These are phyloP conservation scores for Wickerhamiella infanticola DNA, from an alignment of 1,139 yeast species.

Conservation along the genomic window DNA sequence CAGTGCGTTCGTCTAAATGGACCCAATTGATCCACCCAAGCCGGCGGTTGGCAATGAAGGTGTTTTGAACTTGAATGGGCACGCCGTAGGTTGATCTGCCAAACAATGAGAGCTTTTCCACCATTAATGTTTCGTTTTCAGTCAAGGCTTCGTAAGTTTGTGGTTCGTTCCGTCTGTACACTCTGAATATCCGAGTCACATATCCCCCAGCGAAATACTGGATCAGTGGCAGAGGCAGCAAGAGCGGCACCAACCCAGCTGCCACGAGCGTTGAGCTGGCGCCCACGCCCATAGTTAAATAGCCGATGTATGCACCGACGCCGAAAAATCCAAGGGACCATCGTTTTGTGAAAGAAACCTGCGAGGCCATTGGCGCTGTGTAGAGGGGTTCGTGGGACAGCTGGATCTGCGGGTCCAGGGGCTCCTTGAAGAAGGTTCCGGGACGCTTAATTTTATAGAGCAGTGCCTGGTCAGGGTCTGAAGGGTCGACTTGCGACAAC, in stretches of 20 bases:
- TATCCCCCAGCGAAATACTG: slow-evolving; percentile 48
- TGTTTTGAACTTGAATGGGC: slow-evolving; percentile 35
- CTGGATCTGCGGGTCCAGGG: slow-evolving; percentile 19
- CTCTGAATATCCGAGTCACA: slow-evolving; percentile 55
- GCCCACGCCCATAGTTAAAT: slow-evolving; percentile 16
- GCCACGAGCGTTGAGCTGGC: slow-evolving; percentile 14
- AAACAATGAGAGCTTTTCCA: slow-evolving; percentile 50
- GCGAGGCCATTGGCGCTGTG: slow-evolving; percentile 22
- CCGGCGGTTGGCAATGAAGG: slow-evolving; percentile 28
- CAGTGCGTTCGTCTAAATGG: slow-evolving; percentile 19
- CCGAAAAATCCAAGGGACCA: slow-evolving; percentile 23
- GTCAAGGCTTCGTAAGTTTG: slow-evolving; percentile 51
- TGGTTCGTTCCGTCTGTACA: slow-evolving; percentile 43
- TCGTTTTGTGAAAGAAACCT: slow-evolving; percentile 25
- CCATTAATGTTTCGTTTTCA: slow-evolving; percentile 45
- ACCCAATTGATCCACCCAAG: slow-evolving; percentile 53
- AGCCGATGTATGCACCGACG: slow-evolving; percentile 21
- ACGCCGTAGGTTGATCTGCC: slow-evolving; percentile 56
- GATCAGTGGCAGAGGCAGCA: slow-evolving; percentile 39
- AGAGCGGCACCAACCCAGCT: slow-evolving; percentile 16
- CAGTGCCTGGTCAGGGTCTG: slow-evolving; percentile 20
- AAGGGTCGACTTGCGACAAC: slow-evolving; percentile 19
- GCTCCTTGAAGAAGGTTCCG: slow-evolving; percentile 24
- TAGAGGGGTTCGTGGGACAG: slow-evolving; percentile 23
- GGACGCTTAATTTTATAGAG: slow-evolving; percentile 21